Evolutionary conservation across 2,329 filamentous ascomycete species (phyloP), one percentile per base, ranked within the genome.

Genomic region (Fusarium dimerum): DNA sequence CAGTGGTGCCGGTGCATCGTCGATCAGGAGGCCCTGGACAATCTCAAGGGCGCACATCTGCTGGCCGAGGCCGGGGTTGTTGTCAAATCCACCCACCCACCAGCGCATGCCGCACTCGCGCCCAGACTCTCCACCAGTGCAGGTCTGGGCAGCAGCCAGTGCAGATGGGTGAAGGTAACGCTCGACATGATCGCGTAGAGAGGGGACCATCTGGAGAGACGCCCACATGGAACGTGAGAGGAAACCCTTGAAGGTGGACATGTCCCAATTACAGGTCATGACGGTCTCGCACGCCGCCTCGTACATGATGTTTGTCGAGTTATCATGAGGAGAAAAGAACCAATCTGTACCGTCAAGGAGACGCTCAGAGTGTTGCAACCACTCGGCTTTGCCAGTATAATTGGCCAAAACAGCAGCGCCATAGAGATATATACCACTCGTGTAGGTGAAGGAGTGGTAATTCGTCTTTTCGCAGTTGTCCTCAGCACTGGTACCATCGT

Each of bases 181-280:
- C 45, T 76, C 71, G 43, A 88, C 75, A 5, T 74, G 70, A 4
- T 69, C 49, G 3, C 71, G 70, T 17, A 85, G 78, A 17, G 77
- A 78, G 10, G 85, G 82, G 52, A 84, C 75, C 71, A 86, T 75
- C 46, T 78, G 66, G 34, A 81, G 76, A 4, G 83, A 78, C 43
- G 79, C 76, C 71, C 79, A 86, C 73, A 87, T 80, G 73, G 85
- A 87, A 49, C 85, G 82, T 26, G 84, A 76, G 30, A 88, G 76
- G 66, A 85, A 87, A 41, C 78, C 85, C 71, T 90, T 90, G 78
- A 86, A 88, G 9, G 82, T 83, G 61, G 78, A 80, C 77, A 86
- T 84, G 68, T 89, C 86, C 45, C 72, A 76, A 65, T 83, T 81
- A 65, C 87, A 90, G 1, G 65, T 75, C 47, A 72, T 71, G 52